A percentile compares a stretch with the other conserved stretches of the same genome.
These are phyloP conservation scores for Thielaviopsis cerberus DNA, from an alignment of 2,329 filamentous ascomycete genomes.

Conservation along the genomic window DNA sequence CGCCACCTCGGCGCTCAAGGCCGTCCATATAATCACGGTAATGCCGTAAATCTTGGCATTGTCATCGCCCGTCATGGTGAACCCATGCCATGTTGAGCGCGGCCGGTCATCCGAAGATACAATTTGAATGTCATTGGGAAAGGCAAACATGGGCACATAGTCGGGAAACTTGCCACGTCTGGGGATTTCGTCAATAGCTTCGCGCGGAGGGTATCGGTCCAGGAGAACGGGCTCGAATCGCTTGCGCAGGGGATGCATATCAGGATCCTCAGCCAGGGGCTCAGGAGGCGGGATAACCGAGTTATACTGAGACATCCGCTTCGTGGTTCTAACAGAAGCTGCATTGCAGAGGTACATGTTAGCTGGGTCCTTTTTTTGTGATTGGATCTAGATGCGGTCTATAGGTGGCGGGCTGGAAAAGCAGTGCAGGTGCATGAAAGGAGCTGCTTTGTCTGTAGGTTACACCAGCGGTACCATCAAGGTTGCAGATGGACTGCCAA, in stretches of 20 bases:
- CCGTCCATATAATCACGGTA: slow-evolving; percentile 81
- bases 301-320: slow-evolving; percentile 88
- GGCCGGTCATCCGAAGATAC: slow-evolving; percentile 88
- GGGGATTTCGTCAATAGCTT: slow-evolving; percentile 60
- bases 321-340: slow-evolving; percentile 58
- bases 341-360: slow-evolving; percentile 4
- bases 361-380: not conserved
- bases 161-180: slow-evolving; percentile 79
- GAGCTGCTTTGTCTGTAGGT: too few species aligned
- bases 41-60: slow-evolving; percentile 85
- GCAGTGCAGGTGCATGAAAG: too few species aligned
- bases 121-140: slow-evolving; percentile 93
- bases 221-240: slow-evolving; percentile 92
- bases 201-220: slow-evolving; percentile 77
- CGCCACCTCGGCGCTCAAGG: slow-evolving; percentile 61
- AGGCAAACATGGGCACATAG: slow-evolving; percentile 98
- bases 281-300: slow-evolving; percentile 90
- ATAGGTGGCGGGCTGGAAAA: not conserved
- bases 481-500: too few species aligned
- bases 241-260: slow-evolving; percentile 89
- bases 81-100: slow-evolving; percentile 95
- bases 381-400: not conserved
- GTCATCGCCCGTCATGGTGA: slow-evolving; percentile 90
- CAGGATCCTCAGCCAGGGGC: slow-evolving; percentile 69
- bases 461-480: too few species aligned